Conservation (phyloP, 2,329 filamentous ascomycete species). For the Nannizzia gypsea region DNA sequence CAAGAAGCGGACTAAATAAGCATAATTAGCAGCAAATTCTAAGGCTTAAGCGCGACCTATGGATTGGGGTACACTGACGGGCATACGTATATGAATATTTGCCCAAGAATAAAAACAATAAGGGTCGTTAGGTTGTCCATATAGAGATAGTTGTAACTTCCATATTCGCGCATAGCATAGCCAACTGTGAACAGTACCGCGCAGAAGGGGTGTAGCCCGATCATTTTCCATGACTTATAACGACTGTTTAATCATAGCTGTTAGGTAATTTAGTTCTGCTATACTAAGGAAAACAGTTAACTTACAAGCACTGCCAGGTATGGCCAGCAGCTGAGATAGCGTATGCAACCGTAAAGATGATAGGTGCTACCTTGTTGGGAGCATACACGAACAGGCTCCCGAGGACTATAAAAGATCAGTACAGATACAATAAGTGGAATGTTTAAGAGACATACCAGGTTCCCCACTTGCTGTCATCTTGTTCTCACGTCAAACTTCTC, state of each 20-base stretch:
- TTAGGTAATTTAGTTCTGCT: not conserved
- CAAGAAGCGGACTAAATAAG: constrained; percentile 43
- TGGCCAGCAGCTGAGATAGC: constrained; percentile 38
- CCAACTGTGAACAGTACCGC: constrained; percentile 45
- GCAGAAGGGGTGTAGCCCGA: constrained; percentile 44
- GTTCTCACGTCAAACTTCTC: no score
- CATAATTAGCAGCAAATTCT: not conserved
- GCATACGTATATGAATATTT: constrained; percentile 28
- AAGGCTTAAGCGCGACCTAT: not conserved
- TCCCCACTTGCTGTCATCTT: no score
- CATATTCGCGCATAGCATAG: constrained; percentile 44
- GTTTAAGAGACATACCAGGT: no score
- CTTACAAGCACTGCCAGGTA: constrained; percentile 47
- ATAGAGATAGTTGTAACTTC: constrained; percentile 40
- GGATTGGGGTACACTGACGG: constrained; percentile 20
- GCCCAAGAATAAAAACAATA: constrained; percentile 37
- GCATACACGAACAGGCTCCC: constrained; percentile 38
- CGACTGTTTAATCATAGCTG: constrained; percentile 34
- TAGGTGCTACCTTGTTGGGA: constrained; percentile 44
- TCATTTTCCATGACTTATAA: constrained; percentile 48
- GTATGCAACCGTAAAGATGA: constrained; percentile 42
- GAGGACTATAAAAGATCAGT: not conserved
- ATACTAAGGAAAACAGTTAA: constrained; percentile 10
- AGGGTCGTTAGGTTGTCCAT: constrained; percentile 15
- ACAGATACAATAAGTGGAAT: not conserved